Evolutionary conservation across 2,329 filamentous ascomycete species (phyloP).

Genomic region (Fusarium sp.): DNA sequence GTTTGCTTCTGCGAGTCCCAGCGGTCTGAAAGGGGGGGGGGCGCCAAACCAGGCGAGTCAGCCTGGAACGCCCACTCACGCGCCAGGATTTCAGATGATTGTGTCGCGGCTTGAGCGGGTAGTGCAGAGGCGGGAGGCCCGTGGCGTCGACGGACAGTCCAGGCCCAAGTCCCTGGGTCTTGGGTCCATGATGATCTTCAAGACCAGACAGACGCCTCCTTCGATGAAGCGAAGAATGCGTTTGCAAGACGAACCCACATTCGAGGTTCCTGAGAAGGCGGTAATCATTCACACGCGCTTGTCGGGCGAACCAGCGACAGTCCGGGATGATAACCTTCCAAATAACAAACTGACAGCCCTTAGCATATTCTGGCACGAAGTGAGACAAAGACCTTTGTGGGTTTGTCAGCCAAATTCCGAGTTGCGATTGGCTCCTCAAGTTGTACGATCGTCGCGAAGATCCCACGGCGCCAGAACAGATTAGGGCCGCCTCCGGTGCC

Average conservation of each 20-base stretch:
- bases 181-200: constrained; percentile 26
- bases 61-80: constrained; percentile 28
- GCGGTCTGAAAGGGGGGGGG: constrained; percentile 31
- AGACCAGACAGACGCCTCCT: constrained; percentile 28
- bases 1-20: constrained; percentile 33
- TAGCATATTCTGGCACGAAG: constrained; percentile 18
- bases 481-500: constrained; percentile 45
- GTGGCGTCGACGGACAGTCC: constrained; percentile 48
- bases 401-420: constrained; percentile 45
- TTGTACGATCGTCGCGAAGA: constrained; percentile 49
- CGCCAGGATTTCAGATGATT: constrained; percentile 35
- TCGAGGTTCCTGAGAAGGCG: not conserved
- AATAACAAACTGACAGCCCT: constrained; percentile 17
- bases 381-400: constrained; percentile 15
- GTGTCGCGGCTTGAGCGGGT: constrained; percentile 46
- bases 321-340: constrained; percentile 18
- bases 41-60: constrained; percentile 31
- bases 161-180: constrained; percentile 47
- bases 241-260: constrained; percentile 12
- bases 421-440: constrained; percentile 56
- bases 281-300: constrained; percentile 12
- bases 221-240: constrained; percentile 17
- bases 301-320: constrained; percentile 20
- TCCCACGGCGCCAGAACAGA: constrained; percentile 47
- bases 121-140: constrained; percentile 44